These are phyloP conservation scores for Argentina anserina DNA, from an alignment of 306 rosid species.

Conservation along the genomic window DNA sequence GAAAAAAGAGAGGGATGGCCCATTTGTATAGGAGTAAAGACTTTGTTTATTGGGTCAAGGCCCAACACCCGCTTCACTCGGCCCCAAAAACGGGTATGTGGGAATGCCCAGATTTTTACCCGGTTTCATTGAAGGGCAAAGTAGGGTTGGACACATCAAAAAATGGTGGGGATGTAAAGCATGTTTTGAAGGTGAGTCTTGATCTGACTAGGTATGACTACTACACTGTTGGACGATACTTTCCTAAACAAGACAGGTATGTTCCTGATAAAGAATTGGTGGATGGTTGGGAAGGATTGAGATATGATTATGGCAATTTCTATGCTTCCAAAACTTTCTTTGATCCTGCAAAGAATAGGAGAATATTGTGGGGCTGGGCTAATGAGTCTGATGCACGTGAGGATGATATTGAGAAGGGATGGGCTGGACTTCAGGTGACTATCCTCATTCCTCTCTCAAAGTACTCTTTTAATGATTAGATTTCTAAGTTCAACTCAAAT, in stretches of 20 bases:
- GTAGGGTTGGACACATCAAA: slow-evolving; percentile 53
- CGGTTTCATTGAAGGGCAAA: slow-evolving; percentile 37
- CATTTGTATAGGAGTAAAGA: slow-evolving; percentile 58
- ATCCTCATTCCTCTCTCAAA: background rate
- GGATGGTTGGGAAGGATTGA: slow-evolving; percentile 71
- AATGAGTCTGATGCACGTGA: slow-evolving; percentile 58
- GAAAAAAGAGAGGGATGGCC: slow-evolving; percentile 48
- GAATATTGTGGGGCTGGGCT: slow-evolving; percentile 91
- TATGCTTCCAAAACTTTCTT: slow-evolving; percentile 85
- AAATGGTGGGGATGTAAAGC: slow-evolving; percentile 34
- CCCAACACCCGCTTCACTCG: slow-evolving; percentile 71
- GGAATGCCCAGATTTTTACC: slow-evolving; percentile 89
- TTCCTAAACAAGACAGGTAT: slow-evolving; percentile 33
- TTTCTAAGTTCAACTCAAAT: background rate
- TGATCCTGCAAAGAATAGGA: slow-evolving; percentile 52
- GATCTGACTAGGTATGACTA: slow-evolving; percentile 79
- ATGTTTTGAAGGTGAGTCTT: slow-evolving; percentile 68
- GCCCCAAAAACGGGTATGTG: slow-evolving; percentile 57
- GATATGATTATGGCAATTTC: slow-evolving; percentile 84
- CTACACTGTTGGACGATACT: slow-evolving; percentile 62
- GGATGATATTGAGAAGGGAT: slow-evolving; percentile 55
- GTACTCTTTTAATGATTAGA: background rate
- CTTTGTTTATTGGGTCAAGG: slow-evolving; percentile 51
- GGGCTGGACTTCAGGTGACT: slow-evolving; percentile 86
- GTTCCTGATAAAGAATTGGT: slow-evolving; percentile 54